Percentiles rank a stretch among this genome's conserved stretches.
Evolutionary conservation across 768 basidiomycete species (phyloP).

Genomic region (Chalciporus pseudorubinellus): DNA sequence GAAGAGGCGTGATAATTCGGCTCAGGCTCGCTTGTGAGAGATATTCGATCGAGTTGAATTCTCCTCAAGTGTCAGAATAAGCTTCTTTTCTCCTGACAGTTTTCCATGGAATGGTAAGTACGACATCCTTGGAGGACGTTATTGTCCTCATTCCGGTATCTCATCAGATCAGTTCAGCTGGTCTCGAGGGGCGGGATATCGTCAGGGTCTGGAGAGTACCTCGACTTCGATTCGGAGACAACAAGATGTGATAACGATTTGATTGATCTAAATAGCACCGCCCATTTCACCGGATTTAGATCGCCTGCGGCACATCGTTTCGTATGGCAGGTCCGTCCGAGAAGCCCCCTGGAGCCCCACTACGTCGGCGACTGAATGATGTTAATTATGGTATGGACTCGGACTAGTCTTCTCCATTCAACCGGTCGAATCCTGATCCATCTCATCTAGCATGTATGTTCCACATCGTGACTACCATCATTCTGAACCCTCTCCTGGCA

Average conservation of each 20-base stretch:
- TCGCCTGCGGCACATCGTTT: not conserved
- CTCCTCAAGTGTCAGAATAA: not conserved
- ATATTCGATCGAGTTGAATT: not conserved
- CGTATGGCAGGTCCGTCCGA: not conserved
- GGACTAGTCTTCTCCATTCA: not conserved
- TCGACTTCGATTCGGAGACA: not conserved
- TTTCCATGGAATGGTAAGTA: not conserved
- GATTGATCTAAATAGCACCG: not conserved
- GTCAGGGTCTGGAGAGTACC: not conserved
- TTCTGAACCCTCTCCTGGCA: constrained; percentile 1
- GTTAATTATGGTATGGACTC: not conserved
- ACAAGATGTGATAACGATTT: too few relatives aligned
- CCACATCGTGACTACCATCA: constrained; percentile 21
- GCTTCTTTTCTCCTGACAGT: not conserved
- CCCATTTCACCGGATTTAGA: not conserved
- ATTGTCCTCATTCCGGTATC: too few relatives aligned
- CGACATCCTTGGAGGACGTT: not conserved
- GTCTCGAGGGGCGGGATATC: not conserved
- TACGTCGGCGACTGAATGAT: not conserved
- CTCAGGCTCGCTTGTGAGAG: not conserved
- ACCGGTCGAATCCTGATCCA: not conserved
- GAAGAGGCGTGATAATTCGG: not conserved
- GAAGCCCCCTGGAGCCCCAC: not conserved
- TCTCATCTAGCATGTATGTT: not conserved
- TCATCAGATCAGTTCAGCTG: too few relatives aligned